A percentile compares a stretch with the other conserved stretches of the same genome.
These are phyloP conservation scores for Aspergillus glaucus DNA, from an alignment of 2,329 filamentous ascomycete genomes.

Conservation along the genomic window DNA sequence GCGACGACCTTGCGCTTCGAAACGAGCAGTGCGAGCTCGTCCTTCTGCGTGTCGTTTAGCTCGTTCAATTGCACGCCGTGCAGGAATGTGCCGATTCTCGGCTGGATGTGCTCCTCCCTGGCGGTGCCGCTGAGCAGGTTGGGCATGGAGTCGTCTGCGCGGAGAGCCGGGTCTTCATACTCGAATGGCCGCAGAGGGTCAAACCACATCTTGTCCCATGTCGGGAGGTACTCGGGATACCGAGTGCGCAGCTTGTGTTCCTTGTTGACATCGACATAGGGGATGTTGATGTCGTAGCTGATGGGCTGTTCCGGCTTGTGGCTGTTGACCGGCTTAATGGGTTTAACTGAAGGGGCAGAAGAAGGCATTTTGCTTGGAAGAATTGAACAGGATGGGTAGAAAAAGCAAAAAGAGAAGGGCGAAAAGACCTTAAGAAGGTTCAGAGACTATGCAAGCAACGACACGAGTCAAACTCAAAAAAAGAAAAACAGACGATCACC, in stretches of 20 bases:
- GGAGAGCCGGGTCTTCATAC: constrained; percentile 42
- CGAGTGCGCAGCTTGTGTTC: constrained; percentile 32
- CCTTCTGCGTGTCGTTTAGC: constrained; percentile 43
- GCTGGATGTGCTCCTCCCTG: constrained; percentile 36
- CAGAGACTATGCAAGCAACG: background rate
- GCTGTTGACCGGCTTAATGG: constrained; percentile 18
- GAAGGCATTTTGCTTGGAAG: constrained; percentile 21
- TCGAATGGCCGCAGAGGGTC: constrained; percentile 40
- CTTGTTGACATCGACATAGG: constrained; percentile 40
- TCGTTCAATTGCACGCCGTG: constrained; percentile 44
- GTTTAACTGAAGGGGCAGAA: constrained; percentile 23
- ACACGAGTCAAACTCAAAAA: background rate
- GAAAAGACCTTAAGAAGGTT: background rate
- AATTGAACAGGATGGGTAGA: background rate
- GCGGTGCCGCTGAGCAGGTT: constrained; percentile 27
- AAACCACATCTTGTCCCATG: constrained; percentile 44
- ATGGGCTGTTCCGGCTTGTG: constrained; percentile 28
- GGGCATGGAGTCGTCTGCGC: constrained; percentile 36
- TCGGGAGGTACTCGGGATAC: constrained; percentile 43
- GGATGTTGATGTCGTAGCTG: constrained; percentile 45
- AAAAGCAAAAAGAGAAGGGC: background rate
- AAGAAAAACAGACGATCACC: background rate
- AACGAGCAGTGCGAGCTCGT: constrained; percentile 57
- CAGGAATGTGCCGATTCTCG: constrained; percentile 37
- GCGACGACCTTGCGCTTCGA: constrained; percentile 57